Evolutionary conservation across 2,329 filamentous ascomycete species (phyloP).

Genomic region (Sphaerulina populicola): DNA sequence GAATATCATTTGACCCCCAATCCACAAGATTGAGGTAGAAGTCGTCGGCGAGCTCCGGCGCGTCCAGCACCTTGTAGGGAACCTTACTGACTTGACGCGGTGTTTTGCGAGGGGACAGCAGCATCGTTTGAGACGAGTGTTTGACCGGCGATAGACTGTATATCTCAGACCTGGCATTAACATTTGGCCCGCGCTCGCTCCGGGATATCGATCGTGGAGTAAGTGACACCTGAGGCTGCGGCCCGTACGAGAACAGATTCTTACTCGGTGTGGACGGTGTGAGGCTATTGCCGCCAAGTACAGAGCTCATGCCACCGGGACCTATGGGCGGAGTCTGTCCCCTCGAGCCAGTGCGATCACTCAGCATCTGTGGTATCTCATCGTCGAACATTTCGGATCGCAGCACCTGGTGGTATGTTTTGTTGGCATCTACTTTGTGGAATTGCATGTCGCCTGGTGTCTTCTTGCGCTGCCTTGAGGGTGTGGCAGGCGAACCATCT

Average conservation of each 20-base stretch:
- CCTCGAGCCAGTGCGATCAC: conserved; percentile 49
- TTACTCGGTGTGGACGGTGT: conserved; percentile 95
- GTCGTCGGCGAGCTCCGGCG: conserved; percentile 89
- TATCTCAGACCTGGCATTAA: conserved; percentile 83
- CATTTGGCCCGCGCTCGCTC: conserved; percentile 75
- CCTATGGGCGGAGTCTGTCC: conserved; percentile 67
- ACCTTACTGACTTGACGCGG: conserved; percentile 90
- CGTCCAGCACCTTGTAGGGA: conserved; percentile 94
- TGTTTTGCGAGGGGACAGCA: conserved; percentile 80
- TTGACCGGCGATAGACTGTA: conserved; percentile 94
- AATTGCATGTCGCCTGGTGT: conserved; percentile 89
- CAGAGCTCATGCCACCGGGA: conserved; percentile 53
- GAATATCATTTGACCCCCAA: conserved; percentile 90
- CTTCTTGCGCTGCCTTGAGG: conserved; percentile 78
- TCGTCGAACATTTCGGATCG: conserved; percentile 88
- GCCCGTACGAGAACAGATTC: conserved; percentile 76
- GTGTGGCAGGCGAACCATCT: conserved; percentile 84
- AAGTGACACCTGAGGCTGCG: conserved; percentile 75
- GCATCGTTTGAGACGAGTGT: conserved; percentile 84
- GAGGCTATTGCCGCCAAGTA: conserved; percentile 59
- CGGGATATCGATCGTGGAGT: conserved; percentile 59
- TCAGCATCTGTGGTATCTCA: conserved; percentile 71
- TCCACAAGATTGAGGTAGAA: conserved; percentile 97
- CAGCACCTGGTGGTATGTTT: conserved; percentile 79
- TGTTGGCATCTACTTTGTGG: conserved; percentile 90